phyloP scores from a whole-genome alignment of 495 filamentous ascomycete genomes.

The Thermochaetoides thermophila region DNA sequence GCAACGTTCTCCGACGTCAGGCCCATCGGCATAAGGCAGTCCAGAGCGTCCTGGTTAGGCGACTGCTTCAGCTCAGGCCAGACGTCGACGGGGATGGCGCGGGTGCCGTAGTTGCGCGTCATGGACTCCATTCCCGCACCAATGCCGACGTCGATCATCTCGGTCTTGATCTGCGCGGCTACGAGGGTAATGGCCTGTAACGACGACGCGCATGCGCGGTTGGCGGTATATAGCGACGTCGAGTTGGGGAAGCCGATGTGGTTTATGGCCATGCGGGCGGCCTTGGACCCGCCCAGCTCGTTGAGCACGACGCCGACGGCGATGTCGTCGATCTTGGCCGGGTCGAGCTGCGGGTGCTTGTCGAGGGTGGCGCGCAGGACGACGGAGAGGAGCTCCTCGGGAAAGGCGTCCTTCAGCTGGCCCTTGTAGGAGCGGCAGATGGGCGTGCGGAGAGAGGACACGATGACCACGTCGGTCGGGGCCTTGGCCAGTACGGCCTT shows the following conservation, averaged over 20 bases:
- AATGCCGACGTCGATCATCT: constrained; percentile 62
- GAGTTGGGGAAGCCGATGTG: constrained; percentile 59
- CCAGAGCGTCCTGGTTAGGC: constrained; percentile 50
- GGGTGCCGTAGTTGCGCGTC: constrained; percentile 72
- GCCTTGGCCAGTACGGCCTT: constrained; percentile 66
- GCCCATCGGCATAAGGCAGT: constrained; percentile 92
- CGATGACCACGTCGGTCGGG: constrained; percentile 72
- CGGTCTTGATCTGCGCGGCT: constrained; percentile 54
- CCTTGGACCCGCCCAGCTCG: constrained; percentile 83
- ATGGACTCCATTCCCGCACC: constrained; percentile 89
- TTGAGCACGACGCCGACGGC: constrained; percentile 77
- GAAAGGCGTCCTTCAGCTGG: constrained; percentile 73
- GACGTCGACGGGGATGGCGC: constrained; percentile 68
- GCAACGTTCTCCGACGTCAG: constrained; percentile 88
- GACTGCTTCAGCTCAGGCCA: constrained; percentile 59
- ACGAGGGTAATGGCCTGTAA: constrained; percentile 59
- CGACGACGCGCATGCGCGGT: constrained; percentile 70
- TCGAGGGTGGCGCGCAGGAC: constrained; percentile 74
- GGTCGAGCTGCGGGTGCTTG: constrained; percentile 59
- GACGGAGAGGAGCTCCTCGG: constrained; percentile 69
- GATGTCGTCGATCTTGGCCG: constrained; percentile 60
- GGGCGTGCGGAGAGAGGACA: constrained; percentile 75
- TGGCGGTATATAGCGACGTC: constrained; percentile 70
- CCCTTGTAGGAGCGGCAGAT: constrained; percentile 72
- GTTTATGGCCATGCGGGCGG: constrained; percentile 78